Percentiles rank a stretch among this genome's conserved stretches.
These are phyloP conservation scores for Solanum pinnatisectum DNA, from an alignment of 257 asterid genomes.

Conservation along the genomic window DNA sequence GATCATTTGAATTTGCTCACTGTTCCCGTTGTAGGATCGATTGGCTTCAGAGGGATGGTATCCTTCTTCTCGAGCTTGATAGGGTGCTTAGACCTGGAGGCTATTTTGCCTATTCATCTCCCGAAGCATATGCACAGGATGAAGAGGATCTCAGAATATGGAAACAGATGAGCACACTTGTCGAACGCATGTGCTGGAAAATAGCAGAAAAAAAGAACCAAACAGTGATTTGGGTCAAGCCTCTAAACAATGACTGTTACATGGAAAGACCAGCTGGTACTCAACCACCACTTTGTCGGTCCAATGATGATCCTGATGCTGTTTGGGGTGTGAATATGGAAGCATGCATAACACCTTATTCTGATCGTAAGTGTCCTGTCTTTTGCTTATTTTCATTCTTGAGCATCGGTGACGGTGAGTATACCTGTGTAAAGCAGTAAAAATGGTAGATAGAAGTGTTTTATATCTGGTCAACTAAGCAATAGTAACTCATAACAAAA, in stretches of 20 bases:
- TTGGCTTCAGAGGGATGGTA: conserved; percentile 92
- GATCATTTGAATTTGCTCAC: conserved; percentile 90
- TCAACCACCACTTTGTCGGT: conserved; percentile 81
- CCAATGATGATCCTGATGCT: conserved; percentile 91
- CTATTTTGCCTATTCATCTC: conserved; percentile 90
- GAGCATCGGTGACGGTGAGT: background rate
- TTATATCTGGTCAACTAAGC: background rate
- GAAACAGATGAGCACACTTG: conserved; percentile 80
- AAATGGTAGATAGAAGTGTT: background rate
- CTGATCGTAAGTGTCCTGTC: conserved; percentile 65
- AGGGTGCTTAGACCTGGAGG: conserved; percentile 92
- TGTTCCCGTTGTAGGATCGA: conserved; percentile 96
- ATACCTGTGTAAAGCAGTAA: background rate
- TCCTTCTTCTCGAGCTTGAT: conserved; percentile 91
- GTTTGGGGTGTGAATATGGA: conserved; percentile 81
- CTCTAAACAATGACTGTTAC: conserved; percentile 71
- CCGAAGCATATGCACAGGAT: conserved; percentile 95
- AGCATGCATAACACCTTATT: conserved; percentile 83
- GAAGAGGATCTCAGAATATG: conserved; percentile 88
- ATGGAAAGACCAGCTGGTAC: conserved; percentile 67
- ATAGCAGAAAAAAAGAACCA: conserved; percentile 72
- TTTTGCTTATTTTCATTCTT: background rate
- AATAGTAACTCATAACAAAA: background rate
- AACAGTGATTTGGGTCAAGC: conserved; percentile 92
- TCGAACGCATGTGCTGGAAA: conserved; percentile 92